phyloP scores from a whole-genome alignment of 257 asterid species.

The Striga asiatica region DNA sequence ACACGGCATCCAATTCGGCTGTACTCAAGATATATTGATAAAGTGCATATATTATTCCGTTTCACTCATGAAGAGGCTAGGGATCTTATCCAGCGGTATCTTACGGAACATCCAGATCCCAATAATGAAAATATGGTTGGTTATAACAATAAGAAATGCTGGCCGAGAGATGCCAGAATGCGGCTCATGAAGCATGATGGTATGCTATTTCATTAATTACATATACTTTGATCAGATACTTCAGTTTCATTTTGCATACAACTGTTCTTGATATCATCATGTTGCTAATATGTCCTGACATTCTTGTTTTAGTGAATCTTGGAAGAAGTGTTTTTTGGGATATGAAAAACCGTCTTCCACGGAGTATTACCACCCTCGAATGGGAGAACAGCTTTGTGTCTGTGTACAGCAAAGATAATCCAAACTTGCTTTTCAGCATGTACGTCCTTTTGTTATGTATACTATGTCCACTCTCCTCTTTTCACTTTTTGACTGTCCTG shows the following conservation, averaged over 20 bases:
- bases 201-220: conserved; percentile 17
- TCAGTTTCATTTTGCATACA: too few relatives aligned
- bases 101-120: conserved; percentile 99
- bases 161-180: conserved; percentile 99
- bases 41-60: conserved; percentile 90
- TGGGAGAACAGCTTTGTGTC: conserved; percentile 99
- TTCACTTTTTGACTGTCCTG: background rate
- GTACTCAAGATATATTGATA: conserved; percentile 94
- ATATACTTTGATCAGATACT: background rate
- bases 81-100: conserved; percentile 96
- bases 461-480: background rate
- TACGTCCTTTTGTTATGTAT: conserved; percentile 16
- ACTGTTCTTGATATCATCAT: background rate
- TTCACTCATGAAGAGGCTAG: conserved; percentile 98
- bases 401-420: conserved; percentile 97
- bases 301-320: conserved; percentile 57
- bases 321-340: conserved; percentile 99
- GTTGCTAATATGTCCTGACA: conserved; percentile 11
- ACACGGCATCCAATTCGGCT: conserved; percentile 83
- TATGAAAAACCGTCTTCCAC: conserved; percentile 96
- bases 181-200: conserved; percentile 99
- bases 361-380: conserved; percentile 93
- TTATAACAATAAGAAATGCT: conserved; percentile 94
- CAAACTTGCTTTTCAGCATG: conserved; percentile 97
- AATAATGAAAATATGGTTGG: conserved; percentile 99